Percentiles rank a stretch among this genome's conserved stretches.
Conservation (phyloP, 2,329 filamentous ascomycete species). For the Triangularia verruculosa region DNA sequence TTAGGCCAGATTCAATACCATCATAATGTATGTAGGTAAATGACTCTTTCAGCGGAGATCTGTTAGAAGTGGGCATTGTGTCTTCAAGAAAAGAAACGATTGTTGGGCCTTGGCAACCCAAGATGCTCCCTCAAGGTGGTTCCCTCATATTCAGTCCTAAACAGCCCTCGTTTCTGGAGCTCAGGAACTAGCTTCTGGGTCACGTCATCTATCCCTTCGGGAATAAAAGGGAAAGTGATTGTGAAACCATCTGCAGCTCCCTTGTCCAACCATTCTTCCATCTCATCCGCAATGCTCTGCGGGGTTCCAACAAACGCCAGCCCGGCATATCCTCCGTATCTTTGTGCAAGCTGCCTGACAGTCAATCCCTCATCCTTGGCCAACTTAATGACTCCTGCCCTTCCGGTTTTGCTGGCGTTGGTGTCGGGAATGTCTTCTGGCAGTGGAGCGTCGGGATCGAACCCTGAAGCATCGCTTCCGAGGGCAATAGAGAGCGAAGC, state of each 20-base stretch:
- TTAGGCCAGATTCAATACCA: neutral
- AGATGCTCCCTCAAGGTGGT: slow-evolving; percentile 53
- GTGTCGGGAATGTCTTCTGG: slow-evolving; percentile 50
- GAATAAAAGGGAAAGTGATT: slow-evolving; percentile 47
- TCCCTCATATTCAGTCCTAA: slow-evolving; percentile 51
- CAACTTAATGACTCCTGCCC: slow-evolving; percentile 44
- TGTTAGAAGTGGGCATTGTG: neutral
- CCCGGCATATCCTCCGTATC: slow-evolving; percentile 48
- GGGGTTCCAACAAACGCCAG: slow-evolving; percentile 51
- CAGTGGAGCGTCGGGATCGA: slow-evolving; percentile 49
- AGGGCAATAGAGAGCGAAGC: slow-evolving; percentile 49
- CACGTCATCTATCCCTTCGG: slow-evolving; percentile 50
- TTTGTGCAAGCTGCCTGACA: slow-evolving; percentile 49
- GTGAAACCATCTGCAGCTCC: slow-evolving; percentile 52
- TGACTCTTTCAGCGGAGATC: neutral
- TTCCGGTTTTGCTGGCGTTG: slow-evolving; percentile 50
- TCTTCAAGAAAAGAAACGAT: slow-evolving; percentile 34
- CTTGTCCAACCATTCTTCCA: slow-evolving; percentile 46
- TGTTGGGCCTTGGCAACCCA: slow-evolving; percentile 46
- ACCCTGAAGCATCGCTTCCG: slow-evolving; percentile 45
- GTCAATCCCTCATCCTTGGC: slow-evolving; percentile 45
- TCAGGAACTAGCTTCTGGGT: slow-evolving; percentile 46
- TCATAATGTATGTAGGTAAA: neutral
- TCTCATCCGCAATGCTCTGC: slow-evolving; percentile 47
- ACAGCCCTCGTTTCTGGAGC: slow-evolving; percentile 49